A percentile compares a stretch with the other conserved stretches of the same genome.
Evolutionary conservation across 352 stramenopile species (phyloP).

Genomic region (Peronospora farinosa): DNA sequence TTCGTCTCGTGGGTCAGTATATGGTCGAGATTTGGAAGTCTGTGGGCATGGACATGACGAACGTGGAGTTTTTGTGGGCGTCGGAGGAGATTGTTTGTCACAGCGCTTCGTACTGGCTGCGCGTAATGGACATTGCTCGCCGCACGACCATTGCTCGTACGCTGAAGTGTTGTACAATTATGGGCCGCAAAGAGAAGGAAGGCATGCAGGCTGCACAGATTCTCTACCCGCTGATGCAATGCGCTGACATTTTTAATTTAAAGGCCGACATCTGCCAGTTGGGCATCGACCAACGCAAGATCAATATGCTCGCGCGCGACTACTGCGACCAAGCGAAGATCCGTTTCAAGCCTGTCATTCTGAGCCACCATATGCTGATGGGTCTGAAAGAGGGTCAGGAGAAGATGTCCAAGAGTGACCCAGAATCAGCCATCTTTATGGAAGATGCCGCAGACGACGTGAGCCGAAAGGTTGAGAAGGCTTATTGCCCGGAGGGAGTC

Average conservation of each 20-base stretch:
- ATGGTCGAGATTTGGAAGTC: slow-evolving; percentile 99
- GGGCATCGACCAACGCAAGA: slow-evolving; percentile 98
- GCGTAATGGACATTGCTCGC: slow-evolving; percentile 91
- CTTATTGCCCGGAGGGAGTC: slow-evolving; percentile 91
- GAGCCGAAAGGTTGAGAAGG: slow-evolving; percentile 97
- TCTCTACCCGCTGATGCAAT: slow-evolving; percentile 98
- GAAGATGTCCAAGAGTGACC: slow-evolving; percentile 99
- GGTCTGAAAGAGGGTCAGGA: slow-evolving; percentile 97
- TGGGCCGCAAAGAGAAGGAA: slow-evolving; percentile 91
- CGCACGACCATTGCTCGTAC: slow-evolving; percentile 90
- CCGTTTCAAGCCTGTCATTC: slow-evolving; percentile 92
- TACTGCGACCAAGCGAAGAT: slow-evolving; percentile 96
- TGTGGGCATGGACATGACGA: slow-evolving; percentile 97
- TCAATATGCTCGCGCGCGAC: slow-evolving; percentile 96
- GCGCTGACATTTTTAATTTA: slow-evolving; percentile 98
- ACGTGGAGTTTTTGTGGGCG: slow-evolving; percentile 98
- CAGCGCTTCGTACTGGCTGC: slow-evolving; percentile 88
- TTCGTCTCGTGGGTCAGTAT: slow-evolving; percentile 92
- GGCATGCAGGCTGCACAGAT: slow-evolving; percentile 93
- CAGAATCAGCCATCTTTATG: slow-evolving; percentile 98
- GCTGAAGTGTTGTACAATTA: slow-evolving; percentile 99
- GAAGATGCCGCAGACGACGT: slow-evolving; percentile 93
- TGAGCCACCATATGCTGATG: slow-evolving; percentile 99
- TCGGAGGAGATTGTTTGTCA: slow-evolving; percentile 92
- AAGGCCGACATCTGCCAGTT: slow-evolving; percentile 99